Evolutionary conservation across 2,329 filamentous ascomycete species (phyloP).

Genomic region (Penicillium griseofulvum): DNA sequence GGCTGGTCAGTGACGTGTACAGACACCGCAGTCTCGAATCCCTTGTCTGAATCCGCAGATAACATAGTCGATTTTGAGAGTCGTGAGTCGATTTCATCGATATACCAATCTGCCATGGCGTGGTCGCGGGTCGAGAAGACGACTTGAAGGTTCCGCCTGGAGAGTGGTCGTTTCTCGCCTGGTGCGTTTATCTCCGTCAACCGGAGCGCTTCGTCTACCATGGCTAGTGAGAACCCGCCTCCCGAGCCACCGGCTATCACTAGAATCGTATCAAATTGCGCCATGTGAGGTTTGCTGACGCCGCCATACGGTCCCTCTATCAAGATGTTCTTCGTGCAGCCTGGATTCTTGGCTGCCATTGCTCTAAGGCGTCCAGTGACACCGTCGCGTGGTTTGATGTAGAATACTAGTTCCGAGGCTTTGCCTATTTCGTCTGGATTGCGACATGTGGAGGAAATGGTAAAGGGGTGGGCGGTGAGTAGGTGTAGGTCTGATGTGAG

Average conservation of each 20-base stretch:
- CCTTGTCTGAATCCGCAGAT: slow-evolving; percentile 6
- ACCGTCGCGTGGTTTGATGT: slow-evolving; percentile 51
- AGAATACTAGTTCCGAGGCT: slow-evolving; percentile 50
- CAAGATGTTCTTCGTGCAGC: slow-evolving; percentile 45
- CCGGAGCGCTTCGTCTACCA: slow-evolving; percentile 47
- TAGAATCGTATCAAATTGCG: slow-evolving; percentile 45
- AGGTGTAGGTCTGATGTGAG: slow-evolving; percentile 39
- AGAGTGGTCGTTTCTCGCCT: not conserved
- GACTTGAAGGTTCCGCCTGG: slow-evolving; percentile 18
- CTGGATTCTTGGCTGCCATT: slow-evolving; percentile 39
- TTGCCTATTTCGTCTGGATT: slow-evolving; percentile 15
- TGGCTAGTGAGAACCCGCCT: slow-evolving; percentile 52
- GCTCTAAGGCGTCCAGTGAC: slow-evolving; percentile 49
- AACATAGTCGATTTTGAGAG: slow-evolving; percentile 20
- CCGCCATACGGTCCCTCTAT: slow-evolving; percentile 61
- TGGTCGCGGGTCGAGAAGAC: slow-evolving; percentile 22
- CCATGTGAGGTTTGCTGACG: slow-evolving; percentile 37
- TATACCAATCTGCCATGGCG: slow-evolving; percentile 26
- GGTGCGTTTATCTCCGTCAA: slow-evolving; percentile 4
- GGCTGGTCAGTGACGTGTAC: slow-evolving; percentile 23
- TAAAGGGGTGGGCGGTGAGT: slow-evolving; percentile 54
- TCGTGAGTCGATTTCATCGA: slow-evolving; percentile 20
- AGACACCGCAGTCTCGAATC: slow-evolving; percentile 21
- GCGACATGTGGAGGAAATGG: slow-evolving; percentile 51
- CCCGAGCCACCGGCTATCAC: slow-evolving; percentile 58